Base-by-base conservation (phyloP, 169 alveolate genomes). In the Eimeria praecox region DNA sequence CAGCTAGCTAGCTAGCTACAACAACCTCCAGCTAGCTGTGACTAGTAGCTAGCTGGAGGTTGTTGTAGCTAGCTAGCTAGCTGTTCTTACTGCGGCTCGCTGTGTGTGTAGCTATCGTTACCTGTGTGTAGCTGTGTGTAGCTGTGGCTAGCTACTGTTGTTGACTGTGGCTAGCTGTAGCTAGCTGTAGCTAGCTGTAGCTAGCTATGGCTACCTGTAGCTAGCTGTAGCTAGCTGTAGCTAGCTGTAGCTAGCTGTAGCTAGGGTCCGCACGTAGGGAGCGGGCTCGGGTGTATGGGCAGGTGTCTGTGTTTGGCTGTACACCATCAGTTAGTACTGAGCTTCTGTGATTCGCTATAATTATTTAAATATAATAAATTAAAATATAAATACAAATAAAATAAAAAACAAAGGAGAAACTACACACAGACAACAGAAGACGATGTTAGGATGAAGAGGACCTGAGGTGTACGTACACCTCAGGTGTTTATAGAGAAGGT, bases 161-260 rank as follows among this genome's bases (percentile, higher is more conserved):
- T 52, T 71, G 35, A 52, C 83, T 71, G 83, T 38, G 14, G 83
- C 30, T 71, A 35, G 83, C 52, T 71, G 35, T 33, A 52, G 88
- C 64, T 78, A 42, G 88, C 91, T 54, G 91, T 54, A 35, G 73
- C 49, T 80, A 42, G 30, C 35, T 46, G 40, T 46, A 69, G 89
- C 89, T 80, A 46, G 89, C 89, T 40, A 46, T 40, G 40, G 91
- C 91, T 82, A 82, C 54, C 91, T 82, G 82, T 38, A 71, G 82
- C 82, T 71, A 71, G 40, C 52, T 71, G 82, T 27, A 44, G 6
- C 52, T 33, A 71, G 82, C 85, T 73, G 85, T 22, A 73, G 54
- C 54, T 62, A 62, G 38, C 73, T 62, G 38, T 62, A n/a, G 83
- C 38, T 69, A 69, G 80, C 80, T 69, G 44, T 59, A 27, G 46